These are phyloP conservation scores for Cladophialophora exuberans DNA, from an alignment of 2,329 filamentous ascomycete species.

Conservation along the genomic window DNA sequence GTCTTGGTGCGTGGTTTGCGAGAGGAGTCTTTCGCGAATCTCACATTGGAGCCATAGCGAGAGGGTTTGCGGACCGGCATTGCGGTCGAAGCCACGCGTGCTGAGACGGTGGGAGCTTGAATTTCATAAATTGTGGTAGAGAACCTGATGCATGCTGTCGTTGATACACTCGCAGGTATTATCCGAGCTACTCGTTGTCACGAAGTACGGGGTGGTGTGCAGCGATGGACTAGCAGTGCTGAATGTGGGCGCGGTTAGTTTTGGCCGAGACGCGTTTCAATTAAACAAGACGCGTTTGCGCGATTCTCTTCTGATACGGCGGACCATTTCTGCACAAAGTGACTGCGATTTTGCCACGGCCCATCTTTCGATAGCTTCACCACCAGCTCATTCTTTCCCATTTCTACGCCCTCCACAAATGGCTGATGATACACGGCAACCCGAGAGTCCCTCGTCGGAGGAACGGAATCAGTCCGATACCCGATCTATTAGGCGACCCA, in stretches of 20 bases:
- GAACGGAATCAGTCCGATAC: constrained; percentile 14
- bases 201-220: background rate
- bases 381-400: background rate
- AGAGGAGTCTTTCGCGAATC: constrained; percentile 45
- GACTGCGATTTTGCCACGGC: constrained; percentile 1
- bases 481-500: constrained; percentile 26
- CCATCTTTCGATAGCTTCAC: constrained; percentile 5
- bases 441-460: constrained; percentile 14
- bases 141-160: background rate
- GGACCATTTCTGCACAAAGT: background rate
- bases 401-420: constrained; percentile 39
- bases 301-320: background rate
- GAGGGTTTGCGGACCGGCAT: constrained; percentile 60
- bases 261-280: constrained; percentile 14
- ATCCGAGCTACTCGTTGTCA: background rate
- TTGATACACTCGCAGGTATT: background rate
- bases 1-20: constrained; percentile 64
- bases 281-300: constrained; percentile 5
- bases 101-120: background rate
- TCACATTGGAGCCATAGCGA: constrained; percentile 65
- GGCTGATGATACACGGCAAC: constrained; percentile 45
- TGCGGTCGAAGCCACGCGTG: constrained; percentile 29
- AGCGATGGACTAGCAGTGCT: background rate
- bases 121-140: background rate
- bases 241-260: background rate